phyloP scores from a whole-genome alignment of 2,329 filamentous ascomycete species.

The Chaetomium sp. region DNA sequence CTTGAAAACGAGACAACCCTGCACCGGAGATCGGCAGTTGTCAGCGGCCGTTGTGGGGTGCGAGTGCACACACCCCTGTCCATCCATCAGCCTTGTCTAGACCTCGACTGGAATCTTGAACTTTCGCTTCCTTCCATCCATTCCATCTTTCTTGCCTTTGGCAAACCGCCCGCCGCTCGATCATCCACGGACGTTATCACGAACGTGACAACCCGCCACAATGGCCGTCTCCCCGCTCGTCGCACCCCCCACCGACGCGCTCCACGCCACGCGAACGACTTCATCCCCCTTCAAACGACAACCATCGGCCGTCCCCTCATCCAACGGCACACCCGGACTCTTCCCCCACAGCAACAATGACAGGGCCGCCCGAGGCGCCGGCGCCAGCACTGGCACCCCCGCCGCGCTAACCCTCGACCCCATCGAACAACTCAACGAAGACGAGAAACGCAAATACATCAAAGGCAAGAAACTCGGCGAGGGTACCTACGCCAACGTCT shows the following conservation, averaged over 20 bases:
- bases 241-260: slow-evolving; percentile 33
- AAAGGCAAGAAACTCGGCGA: slow-evolving; percentile 91
- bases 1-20: too few relatives aligned
- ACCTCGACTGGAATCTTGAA: too few relatives aligned
- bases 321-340: slow-evolving; percentile 23
- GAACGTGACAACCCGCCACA: slow-evolving; percentile 4
- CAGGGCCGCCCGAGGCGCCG: not conserved
- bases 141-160: too few relatives aligned
- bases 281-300: slow-evolving; percentile 25
- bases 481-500: slow-evolving; percentile 95
- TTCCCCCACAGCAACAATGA: slow-evolving; percentile 2
- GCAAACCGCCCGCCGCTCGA: too few relatives aligned
- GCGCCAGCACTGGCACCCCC: not conserved
- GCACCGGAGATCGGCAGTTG: too few relatives aligned
- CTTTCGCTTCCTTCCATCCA: too few relatives aligned
- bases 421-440: slow-evolving; percentile 77
- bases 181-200: too few relatives aligned
- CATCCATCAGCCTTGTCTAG: too few relatives aligned
- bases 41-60: too few relatives aligned
- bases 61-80: too few relatives aligned
- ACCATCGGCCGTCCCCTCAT: slow-evolving; percentile 25
- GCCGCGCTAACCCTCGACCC: slow-evolving; percentile 44
- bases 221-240: slow-evolving; percentile 46
- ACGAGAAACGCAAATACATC: slow-evolving; percentile 80
- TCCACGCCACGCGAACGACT: slow-evolving; percentile 18